Base-by-base conservation (phyloP, 2,329 filamentous ascomycete genomes). In the Colletotrichum caudatum region DNA sequence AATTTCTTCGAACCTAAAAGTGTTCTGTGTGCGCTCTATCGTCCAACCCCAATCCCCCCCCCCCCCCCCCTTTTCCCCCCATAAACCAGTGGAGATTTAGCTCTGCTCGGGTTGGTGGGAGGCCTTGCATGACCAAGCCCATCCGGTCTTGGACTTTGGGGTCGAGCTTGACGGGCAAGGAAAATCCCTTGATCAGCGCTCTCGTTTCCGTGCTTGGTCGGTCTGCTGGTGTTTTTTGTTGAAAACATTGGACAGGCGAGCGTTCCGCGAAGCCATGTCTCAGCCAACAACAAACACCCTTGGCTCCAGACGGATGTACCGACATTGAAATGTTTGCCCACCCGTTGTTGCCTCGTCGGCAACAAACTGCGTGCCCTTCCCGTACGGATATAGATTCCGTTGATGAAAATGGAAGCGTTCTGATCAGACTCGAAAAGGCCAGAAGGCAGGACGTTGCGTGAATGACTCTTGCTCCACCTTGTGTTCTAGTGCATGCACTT, bases 51-150 rank as follows among this genome's bases (percentile, higher is more conserved):
- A n/a, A n/a, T n/a, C n/a, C n/a, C 51, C 57, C 54, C 54, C 53
- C 51, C 57, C 54, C 33, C 58, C 53, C 50, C 26, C 26, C 26
- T 3, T 3, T 3, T 3, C 51, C 51, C 33, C 33, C 58, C 59
- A 71, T 59, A 69, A 69, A 69, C 65, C 46, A 23, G 65, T 71
- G 69, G 65, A 48, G 65, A 71, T 58, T 64, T 37, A 48, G 58
- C 65, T 69, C 69, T 33, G 23, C 5, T 56, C 5, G 11, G 11
- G 58, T 18, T 26, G 20, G 59, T 64, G 59, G 51, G 54, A 54
- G 37, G 37, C 20, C 65, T 71, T 69, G 69, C 69, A 63, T 71
- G 69, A 69, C 46, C 37, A 39, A 57, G 6, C 11, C 53, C 69
- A 44, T 64, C 69, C 37, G 69, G 35, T 69, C 53, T 39, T 64